Evolutionary conservation across 1,284 basidiomycete genomes (phyloP).

Genomic region (Vanrija pseudolonga): DNA sequence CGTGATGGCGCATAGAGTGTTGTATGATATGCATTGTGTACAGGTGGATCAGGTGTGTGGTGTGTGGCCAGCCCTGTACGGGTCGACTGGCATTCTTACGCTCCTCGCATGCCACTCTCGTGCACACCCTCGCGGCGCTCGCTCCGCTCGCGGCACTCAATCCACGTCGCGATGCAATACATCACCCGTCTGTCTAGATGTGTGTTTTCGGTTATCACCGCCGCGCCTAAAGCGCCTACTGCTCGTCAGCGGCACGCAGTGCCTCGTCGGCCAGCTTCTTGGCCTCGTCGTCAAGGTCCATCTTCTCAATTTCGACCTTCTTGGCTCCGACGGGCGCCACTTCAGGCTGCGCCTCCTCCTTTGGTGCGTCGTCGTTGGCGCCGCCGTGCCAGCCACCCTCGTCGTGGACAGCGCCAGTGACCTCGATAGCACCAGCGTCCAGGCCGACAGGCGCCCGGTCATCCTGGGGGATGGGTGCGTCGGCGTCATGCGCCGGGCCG

Average conservation of each 20-base stretch:
- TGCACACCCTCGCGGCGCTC: too few relatives aligned
- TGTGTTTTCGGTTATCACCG: neutral
- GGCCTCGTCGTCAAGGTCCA: constrained; percentile 40
- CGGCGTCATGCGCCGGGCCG: constrained; percentile 1
- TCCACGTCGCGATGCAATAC: neutral
- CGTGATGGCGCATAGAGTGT: too few relatives aligned
- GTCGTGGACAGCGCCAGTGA: constrained; percentile 36
- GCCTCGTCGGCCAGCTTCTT: constrained; percentile 36
- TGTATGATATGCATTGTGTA: too few relatives aligned
- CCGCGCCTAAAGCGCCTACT: neutral
- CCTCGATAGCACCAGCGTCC: constrained; percentile 45
- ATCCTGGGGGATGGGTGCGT: constrained; percentile 29
- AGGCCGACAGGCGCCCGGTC: constrained; percentile 45
- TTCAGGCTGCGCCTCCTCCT: neutral
- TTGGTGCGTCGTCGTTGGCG: constrained; percentile 39
- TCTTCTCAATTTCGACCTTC: constrained; percentile 6
- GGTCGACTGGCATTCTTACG: too few relatives aligned
- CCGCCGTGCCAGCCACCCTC: constrained; percentile 50
- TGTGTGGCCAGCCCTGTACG: too few relatives aligned
- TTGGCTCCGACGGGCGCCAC: neutral
- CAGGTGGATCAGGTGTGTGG: too few relatives aligned
- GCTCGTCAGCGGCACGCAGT: constrained; percentile 3
- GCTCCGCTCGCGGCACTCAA: too few relatives aligned
- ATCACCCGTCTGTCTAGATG: neutral
- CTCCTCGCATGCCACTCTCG: too few relatives aligned